A percentile compares a stretch with the other conserved stretches of the same genome.
phyloP scores from a whole-genome alignment of 106 monocot genomes.

The Apostasia ramifera region DNA sequence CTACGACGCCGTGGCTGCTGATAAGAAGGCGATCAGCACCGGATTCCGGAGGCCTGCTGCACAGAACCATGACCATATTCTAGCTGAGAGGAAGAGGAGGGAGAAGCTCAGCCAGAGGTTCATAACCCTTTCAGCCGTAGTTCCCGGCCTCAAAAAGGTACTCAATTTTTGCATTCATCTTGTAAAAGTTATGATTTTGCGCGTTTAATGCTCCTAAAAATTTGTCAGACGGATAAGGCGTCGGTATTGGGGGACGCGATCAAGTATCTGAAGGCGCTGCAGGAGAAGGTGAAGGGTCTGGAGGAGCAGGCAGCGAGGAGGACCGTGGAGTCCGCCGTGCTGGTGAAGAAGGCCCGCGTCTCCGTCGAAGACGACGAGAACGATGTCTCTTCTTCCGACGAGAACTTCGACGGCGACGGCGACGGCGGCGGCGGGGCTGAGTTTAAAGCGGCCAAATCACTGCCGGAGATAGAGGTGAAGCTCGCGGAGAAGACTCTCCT shows the following conservation, averaged over 20 bases:
- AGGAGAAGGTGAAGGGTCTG: constrained; percentile 28
- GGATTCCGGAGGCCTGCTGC: constrained; percentile 10
- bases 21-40: background rate
- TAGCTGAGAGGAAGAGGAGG: constrained; percentile 61
- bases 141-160: constrained; percentile 60
- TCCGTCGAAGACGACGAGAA: constrained; percentile 4
- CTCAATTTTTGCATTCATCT: background rate
- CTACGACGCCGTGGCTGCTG: background rate
- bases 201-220: no score
- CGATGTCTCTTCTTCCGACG: constrained; percentile 12
- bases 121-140: constrained; percentile 45
- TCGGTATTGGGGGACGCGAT: constrained; percentile 36
- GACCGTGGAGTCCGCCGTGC: constrained; percentile 13
- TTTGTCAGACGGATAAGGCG: constrained; percentile 32
- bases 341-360: constrained; percentile 14
- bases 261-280: constrained; percentile 29
- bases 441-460: background rate
- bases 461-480: constrained; percentile 25
- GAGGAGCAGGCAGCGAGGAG: constrained; percentile 22
- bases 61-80: constrained; percentile 40
- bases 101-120: constrained; percentile 62
- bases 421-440: constrained; percentile 13
- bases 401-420: constrained; percentile 11
- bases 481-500: constrained; percentile 30
- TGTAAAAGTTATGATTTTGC: background rate